Evolutionary conservation across 306 rosid genomes (phyloP), one percentile per base, ranked within the genome.

Genomic region (Psophocarpus tetragonolobus): DNA sequence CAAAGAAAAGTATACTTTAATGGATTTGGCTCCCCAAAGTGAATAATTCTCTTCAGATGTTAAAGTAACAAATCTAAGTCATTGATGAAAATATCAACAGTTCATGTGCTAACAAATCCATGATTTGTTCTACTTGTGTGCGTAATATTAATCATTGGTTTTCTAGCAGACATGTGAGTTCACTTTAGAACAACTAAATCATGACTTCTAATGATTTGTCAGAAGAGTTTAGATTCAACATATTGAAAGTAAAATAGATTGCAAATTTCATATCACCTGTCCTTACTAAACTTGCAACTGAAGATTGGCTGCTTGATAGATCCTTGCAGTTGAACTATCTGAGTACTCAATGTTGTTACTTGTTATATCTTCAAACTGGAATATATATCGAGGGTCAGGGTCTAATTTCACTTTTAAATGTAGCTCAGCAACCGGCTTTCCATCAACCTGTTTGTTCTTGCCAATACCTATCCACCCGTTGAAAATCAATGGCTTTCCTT

Each of bases 371-470:
- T 91, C 97, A 81, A 91, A 94, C 87, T 86, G 90, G 80, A 94
- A 93, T 8, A 94, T 88, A 64, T 91, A 94, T 91, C 98, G 84
- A 13, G 97, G 98, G 84, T 94, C 98, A 58, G 98, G 96, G 80
- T 94, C 97, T 23, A 91, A 77, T 81, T 91, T 91, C 44, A 94
- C 89, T 84, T 88, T 94, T 82, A 91, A 79, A 82, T 94, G 98
- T 79, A 94, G 90, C 88, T 94, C 97, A 0, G 85, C 87, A 72
- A 87, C 90, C 1, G 84, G 81, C 72, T 86, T 91, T 81, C 90
- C 93, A 53, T 42, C 79, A 63, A 88, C 97, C 51, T 74, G 87
- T 81, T 90, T 94, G 80, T 81, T 87, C 86, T 87, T 91, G 58
- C 98, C 90, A 44, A 94, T 88, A 35, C 90, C 86, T 72, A 79